Evolutionary conservation across 2,329 filamentous ascomycete species (phyloP).

Genomic region (Graphium sp.): DNA sequence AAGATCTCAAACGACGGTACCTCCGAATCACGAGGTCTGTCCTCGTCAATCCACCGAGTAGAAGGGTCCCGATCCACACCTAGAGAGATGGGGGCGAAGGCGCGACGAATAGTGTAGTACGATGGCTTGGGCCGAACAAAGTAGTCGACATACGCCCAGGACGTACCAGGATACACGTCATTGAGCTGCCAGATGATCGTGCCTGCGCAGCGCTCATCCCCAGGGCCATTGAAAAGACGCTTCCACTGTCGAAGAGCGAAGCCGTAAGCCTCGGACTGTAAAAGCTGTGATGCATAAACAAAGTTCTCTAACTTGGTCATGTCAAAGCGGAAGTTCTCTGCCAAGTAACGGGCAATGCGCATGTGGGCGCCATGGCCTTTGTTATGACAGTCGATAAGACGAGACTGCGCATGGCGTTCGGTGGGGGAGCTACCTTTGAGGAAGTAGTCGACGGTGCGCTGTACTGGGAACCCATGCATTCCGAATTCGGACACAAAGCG

Average conservation of each 20-base stretch:
- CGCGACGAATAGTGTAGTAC: conserved; percentile 14
- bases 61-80: conserved; percentile 1
- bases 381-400: conserved; percentile 67
- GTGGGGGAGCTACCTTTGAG: conserved; percentile 40
- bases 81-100: conserved; percentile 1
- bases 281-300: conserved; percentile 18
- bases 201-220: conserved; percentile 39
- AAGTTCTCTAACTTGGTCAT: conserved; percentile 1
- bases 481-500: conserved; percentile 73
- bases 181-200: conserved; percentile 49
- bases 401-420: conserved; percentile 48
- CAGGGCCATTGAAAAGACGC: conserved; percentile 40
- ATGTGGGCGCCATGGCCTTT: conserved; percentile 67
- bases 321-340: conserved; percentile 53
- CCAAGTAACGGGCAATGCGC: conserved; percentile 56
- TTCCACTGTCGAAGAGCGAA: conserved; percentile 33
- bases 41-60: conserved; percentile 3
- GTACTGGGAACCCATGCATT: conserved; percentile 50
- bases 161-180: conserved; percentile 46
- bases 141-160: conserved; percentile 36
- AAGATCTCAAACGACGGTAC: conserved; percentile 1
- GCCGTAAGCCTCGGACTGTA: conserved; percentile 28
- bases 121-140: conserved; percentile 49
- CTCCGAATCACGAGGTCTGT: neutral
- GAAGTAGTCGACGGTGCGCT: conserved; percentile 60